Evolutionary conservation across 2,329 filamentous ascomycete genomes (phyloP).

Genomic region (Leptographium wingfieldii): DNA sequence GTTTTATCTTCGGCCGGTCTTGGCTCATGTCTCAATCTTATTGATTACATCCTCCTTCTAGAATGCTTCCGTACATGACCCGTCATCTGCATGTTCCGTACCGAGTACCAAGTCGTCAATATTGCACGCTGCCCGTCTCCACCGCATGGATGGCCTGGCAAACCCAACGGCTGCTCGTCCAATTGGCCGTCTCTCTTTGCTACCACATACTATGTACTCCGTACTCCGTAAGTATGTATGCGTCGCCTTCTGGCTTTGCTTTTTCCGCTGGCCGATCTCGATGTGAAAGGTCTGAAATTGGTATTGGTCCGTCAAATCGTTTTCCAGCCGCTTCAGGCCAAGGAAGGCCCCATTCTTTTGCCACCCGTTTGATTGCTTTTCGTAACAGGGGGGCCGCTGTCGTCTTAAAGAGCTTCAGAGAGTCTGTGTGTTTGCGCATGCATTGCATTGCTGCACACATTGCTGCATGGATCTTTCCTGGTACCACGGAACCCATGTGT

Average conservation of each 20-base stretch:
- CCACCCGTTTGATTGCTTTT: slow-evolving; percentile 4
- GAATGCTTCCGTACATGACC: slow-evolving; percentile 4
- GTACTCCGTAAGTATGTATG: too few relatives aligned
- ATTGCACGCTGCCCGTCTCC: not conserved
- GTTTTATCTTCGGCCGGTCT: too few relatives aligned
- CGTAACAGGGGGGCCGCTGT: not conserved
- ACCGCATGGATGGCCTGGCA: not conserved
- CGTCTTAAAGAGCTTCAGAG: not conserved
- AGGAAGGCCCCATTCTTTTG: not conserved
- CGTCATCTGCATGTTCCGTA: not conserved
- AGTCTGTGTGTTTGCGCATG: not conserved
- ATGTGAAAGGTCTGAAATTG: too few relatives aligned
- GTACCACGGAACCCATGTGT: not conserved
- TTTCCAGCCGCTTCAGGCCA: too few relatives aligned
- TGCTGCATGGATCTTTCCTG: not conserved
- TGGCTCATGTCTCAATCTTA: too few relatives aligned
- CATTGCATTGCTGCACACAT: not conserved
- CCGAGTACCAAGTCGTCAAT: not conserved
- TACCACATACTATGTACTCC: too few relatives aligned
- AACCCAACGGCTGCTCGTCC: too few relatives aligned
- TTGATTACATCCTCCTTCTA: not conserved
- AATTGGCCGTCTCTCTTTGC: too few relatives aligned
- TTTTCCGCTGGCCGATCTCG: too few relatives aligned
- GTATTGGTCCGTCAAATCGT: too few relatives aligned
- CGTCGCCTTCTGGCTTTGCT: too few relatives aligned